phyloP scores from a whole-genome alignment of 1,139 yeast genomes.

The Yamadazyma membranifaciens region DNA sequence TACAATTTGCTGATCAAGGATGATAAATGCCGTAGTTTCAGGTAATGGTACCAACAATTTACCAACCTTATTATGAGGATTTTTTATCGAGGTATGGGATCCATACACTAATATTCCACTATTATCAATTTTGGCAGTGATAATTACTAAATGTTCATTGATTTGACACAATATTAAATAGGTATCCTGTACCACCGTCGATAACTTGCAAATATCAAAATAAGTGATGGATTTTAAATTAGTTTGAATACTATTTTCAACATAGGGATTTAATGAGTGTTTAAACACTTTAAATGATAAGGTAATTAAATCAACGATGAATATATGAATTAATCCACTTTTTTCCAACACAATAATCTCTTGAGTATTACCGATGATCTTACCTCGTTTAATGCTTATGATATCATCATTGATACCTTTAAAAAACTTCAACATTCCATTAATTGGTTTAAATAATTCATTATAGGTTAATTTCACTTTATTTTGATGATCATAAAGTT shows the following conservation, averaged over 20 bases:
- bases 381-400: conserved; percentile 59
- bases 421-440: conserved; percentile 18
- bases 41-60: conserved; percentile 60
- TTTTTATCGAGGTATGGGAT: conserved; percentile 46
- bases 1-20: conserved; percentile 60
- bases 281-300: conserved; percentile 23
- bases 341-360: conserved; percentile 47
- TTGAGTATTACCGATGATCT: conserved; percentile 46
- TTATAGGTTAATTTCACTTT: conserved; percentile 47
- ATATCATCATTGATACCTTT: conserved; percentile 40
- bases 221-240: conserved; percentile 42
- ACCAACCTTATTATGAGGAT: conserved; percentile 37
- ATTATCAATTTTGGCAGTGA: conserved; percentile 54
- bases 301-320: conserved; percentile 33
- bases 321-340: conserved; percentile 36
- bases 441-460: conserved; percentile 31
- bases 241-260: conserved; percentile 39
- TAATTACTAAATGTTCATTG: conserved; percentile 39
- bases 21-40: conserved; percentile 60
- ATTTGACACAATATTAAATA: conserved; percentile 49
- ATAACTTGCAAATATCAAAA: conserved; percentile 53
- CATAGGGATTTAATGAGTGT: conserved; percentile 26
- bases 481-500: conserved; percentile 69
- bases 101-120: conserved; percentile 59
- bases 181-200: conserved; percentile 25